Evolutionary conservation across 371 early-diverging fungal species (phyloP), one percentile per base, ranked within the genome.

Genomic region (Blakeslea trispora): DNA sequence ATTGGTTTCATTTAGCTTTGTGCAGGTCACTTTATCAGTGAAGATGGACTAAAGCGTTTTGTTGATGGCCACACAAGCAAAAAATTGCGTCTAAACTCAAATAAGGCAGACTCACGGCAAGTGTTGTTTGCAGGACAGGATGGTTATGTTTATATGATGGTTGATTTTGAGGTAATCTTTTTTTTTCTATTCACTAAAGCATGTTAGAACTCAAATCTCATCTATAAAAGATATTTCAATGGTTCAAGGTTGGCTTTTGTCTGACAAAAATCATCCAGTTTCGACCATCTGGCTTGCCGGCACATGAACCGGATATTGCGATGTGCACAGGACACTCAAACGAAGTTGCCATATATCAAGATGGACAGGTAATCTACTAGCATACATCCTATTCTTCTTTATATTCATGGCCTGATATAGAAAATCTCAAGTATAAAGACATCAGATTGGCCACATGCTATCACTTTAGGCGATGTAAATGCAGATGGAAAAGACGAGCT

Each of bases 381-480:
- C 7, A 28, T 28, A 7, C 28, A 28, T 5, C 3, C 7, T 9
- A 53, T 23, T 31, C 40, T 14, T 39, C 28, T 34, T 35, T 43
- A 37, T 39, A 10, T 37, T 31, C 37, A 14, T 37, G 37, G 11
- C 2, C 2, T 11, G 2, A 37, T 7, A 18, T 28, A 77, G 75
- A 45, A 55, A 50, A 56, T 79, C 32, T 50, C 58, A 1, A 45
- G 55, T 9, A 75, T 79, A 21, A 31, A 28, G 2, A 75, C 77
- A 1, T 50, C 61, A 21, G 80, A 80, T 40, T 80, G 77, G 77
- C 66, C 71, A 3, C 71, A 71, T 54, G 63, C 61, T 28, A 63
- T 80, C 15, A 73, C 73, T 0, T 31, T 77, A 4, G 80, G 75
- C 0, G 80, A 80, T 52, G 66, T 77, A 17, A 72, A 80, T 54